Conservation (phyloP, 2,329 filamentous ascomycete species). For the Acarospora socialis region DNA sequence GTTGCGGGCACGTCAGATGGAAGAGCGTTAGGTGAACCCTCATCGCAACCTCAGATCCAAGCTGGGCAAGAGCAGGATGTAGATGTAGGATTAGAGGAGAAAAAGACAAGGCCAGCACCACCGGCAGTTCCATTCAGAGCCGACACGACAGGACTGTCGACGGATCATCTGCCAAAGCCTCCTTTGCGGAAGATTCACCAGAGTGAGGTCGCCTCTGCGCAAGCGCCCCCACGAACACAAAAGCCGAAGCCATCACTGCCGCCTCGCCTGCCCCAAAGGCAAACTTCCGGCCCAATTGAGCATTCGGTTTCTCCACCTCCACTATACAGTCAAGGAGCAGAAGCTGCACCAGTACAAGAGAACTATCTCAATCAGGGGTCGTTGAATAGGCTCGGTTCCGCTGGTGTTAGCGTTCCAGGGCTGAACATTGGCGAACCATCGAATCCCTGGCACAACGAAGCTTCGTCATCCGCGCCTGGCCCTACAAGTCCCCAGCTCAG, state of each 20-base stretch:
- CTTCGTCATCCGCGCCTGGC: constrained; percentile 17
- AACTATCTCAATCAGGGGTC: constrained; percentile 44
- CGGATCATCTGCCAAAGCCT: constrained; percentile 55
- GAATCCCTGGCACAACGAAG: constrained; percentile 19
- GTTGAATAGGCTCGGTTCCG: constrained; percentile 50
- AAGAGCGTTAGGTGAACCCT: constrained; percentile 29
- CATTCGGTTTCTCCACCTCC: constrained; percentile 25
- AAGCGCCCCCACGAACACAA: constrained; percentile 18
- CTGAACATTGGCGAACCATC: constrained; percentile 50
- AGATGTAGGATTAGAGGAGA: constrained; percentile 18
- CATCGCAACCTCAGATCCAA: constrained; percentile 26
- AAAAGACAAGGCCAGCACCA: constrained; percentile 26
- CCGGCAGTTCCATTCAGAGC: constrained; percentile 52
- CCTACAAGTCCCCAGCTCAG: constrained; percentile 35
- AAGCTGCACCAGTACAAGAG: constrained; percentile 20
- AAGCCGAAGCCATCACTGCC: constrained; percentile 42
- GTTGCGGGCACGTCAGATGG: constrained; percentile 31
- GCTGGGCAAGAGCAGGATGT: constrained; percentile 20
- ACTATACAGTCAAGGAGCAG: constrained; percentile 31
- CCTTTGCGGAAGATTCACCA: constrained; percentile 37
- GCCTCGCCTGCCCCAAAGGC: constrained; percentile 57
- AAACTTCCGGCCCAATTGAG: constrained; percentile 37
- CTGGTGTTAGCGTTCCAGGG: constrained; percentile 64
- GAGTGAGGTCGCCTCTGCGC: constrained; percentile 18
- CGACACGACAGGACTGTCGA: constrained; percentile 58